phyloP scores from a whole-genome alignment of 2,329 filamentous ascomycete species.

The Falciphora oryzae region DNA sequence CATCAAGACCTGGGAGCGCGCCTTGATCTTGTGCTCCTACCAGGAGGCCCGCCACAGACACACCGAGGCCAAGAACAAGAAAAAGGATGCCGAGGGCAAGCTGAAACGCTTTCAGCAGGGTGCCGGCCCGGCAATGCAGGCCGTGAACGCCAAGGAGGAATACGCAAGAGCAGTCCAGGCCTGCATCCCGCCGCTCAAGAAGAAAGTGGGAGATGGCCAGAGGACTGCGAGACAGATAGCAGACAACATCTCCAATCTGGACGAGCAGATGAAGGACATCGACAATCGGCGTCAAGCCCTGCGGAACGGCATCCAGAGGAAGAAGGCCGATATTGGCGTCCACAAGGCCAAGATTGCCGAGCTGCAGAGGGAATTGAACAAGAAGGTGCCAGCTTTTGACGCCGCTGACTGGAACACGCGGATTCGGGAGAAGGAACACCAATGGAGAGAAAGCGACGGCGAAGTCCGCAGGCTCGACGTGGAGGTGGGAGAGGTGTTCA shows the following conservation, averaged over 20 bases:
- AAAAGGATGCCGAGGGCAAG: constrained; percentile 48
- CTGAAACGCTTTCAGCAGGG: constrained; percentile 53
- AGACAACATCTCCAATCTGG: constrained; percentile 32
- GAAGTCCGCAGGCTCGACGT: constrained; percentile 30
- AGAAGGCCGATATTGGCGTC: constrained; percentile 44
- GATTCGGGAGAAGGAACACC: constrained; percentile 59
- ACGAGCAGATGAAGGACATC: constrained; percentile 35
- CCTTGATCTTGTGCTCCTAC: constrained; percentile 62
- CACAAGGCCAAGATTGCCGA: constrained; percentile 53
- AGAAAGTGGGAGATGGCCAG: constrained; percentile 34
- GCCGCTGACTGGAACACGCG: constrained; percentile 63
- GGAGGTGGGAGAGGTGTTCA: constrained; percentile 10
- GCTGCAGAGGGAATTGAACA: constrained; percentile 57
- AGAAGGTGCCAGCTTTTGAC: constrained; percentile 63
- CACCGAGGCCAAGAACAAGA: constrained; percentile 47
- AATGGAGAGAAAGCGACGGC: constrained; percentile 43
- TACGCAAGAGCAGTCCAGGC: constrained; percentile 56
- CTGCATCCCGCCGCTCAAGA: constrained; percentile 49
- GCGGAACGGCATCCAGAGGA: constrained; percentile 39
- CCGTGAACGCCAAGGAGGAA: constrained; percentile 61
- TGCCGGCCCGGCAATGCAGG: constrained; percentile 60
- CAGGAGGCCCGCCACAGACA: constrained; percentile 44
- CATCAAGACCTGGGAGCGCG: constrained; percentile 58
- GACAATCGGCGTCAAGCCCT: constrained; percentile 50
- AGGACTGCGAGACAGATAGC: constrained; percentile 25